phyloP scores from a whole-genome alignment of 768 basidiomycete species.

The Tulasnella sp. region DNA sequence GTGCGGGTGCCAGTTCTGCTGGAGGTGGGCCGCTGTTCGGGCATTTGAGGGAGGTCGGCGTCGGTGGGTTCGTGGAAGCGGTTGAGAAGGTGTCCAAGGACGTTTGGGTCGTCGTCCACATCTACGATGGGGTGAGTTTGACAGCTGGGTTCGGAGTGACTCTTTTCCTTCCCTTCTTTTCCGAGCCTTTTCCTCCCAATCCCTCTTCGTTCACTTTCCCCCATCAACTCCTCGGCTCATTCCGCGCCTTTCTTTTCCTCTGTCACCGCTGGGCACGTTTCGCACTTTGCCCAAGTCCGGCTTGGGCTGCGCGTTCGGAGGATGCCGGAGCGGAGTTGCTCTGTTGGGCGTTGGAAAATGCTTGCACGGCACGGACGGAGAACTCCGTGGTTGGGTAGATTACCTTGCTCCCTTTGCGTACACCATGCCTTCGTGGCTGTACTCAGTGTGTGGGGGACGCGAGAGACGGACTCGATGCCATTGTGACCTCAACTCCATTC shows the following conservation, averaged over 20 bases:
- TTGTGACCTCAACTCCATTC: neutral
- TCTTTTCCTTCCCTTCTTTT: neutral
- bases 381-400: neutral
- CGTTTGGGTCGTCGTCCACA: constrained; percentile 75
- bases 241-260: neutral
- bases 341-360: neutral
- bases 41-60: constrained; percentile 69
- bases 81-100: constrained; percentile 59
- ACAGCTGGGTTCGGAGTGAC: neutral
- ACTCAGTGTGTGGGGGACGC: neutral
- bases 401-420: neutral
- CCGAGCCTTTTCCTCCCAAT: neutral
- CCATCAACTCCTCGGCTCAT: no score
- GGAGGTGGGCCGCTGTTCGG: constrained; percentile 36
- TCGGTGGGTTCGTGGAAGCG: constrained; percentile 57
- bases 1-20: constrained; percentile 37
- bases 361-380: neutral
- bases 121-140: constrained; percentile 63
- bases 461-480: neutral
- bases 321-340: neutral
- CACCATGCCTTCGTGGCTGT: neutral
- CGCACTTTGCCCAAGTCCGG: neutral
- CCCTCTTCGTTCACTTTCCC: neutral
- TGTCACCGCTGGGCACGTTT: no score
- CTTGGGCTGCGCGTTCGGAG: neutral